Conservation (phyloP, 2,329 filamentous ascomycete genomes). For the Aspergillus udagawae region DNA sequence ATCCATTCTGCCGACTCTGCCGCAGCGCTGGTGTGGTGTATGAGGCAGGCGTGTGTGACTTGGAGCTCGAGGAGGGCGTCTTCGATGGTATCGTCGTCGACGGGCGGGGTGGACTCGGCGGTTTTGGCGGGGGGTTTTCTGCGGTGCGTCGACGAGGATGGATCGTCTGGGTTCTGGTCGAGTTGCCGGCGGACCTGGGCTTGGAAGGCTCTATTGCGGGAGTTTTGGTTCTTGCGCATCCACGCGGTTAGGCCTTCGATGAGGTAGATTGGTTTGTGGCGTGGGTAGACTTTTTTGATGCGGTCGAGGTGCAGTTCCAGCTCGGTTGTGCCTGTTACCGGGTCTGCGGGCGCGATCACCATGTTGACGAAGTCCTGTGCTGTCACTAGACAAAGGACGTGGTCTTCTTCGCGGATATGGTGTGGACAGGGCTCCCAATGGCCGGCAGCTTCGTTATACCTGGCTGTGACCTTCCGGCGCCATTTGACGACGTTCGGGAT, state of each 20-base stretch:
- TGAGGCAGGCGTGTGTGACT: conserved; percentile 60
- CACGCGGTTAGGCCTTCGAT: conserved; percentile 65
- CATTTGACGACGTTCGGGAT: conserved; percentile 59
- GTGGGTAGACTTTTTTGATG: conserved; percentile 53
- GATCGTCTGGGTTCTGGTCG: conserved; percentile 11
- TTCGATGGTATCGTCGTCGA: conserved; percentile 67
- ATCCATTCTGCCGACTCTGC: conserved; percentile 71
- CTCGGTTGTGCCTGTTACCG: conserved; percentile 31
- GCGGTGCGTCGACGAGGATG: conserved; percentile 15
- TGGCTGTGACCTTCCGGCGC: conserved; percentile 63
- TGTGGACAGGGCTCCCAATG: conserved; percentile 61
- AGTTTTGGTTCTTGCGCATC: conserved; percentile 65
- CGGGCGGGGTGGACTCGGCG: conserved; percentile 43
- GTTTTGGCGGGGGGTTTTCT: conserved; percentile 34
- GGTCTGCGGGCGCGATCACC: conserved; percentile 38
- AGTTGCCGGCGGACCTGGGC: conserved; percentile 57
- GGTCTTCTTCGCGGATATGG: conserved; percentile 52
- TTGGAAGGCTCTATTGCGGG: conserved; percentile 64
- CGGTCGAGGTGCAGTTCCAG: conserved; percentile 57
- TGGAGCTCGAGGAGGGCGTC: conserved; percentile 68
- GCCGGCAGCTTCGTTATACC: conserved; percentile 57
- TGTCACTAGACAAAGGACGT: conserved; percentile 58
- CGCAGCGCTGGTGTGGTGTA: conserved; percentile 62
- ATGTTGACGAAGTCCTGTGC: conserved; percentile 65
- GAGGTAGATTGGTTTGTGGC: conserved; percentile 61